phyloP scores from a whole-genome alignment of 2,329 filamentous ascomycete genomes.

The Trichoderma atrobrunneum region DNA sequence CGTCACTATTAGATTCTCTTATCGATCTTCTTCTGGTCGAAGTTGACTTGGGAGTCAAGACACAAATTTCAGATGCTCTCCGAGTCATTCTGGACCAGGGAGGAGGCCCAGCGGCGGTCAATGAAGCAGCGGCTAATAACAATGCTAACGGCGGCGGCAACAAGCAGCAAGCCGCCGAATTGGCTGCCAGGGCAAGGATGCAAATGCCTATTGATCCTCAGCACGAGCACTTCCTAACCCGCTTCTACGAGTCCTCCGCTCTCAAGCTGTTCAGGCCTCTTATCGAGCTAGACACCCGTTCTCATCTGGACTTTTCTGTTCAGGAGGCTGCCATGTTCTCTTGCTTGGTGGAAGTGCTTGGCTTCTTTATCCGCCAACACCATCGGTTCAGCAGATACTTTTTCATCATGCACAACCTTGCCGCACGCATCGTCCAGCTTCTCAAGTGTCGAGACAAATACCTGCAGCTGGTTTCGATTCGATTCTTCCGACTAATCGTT shows the following conservation, averaged over 20 bases:
- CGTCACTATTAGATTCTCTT: slow-evolving; percentile 83
- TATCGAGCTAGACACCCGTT: slow-evolving; percentile 69
- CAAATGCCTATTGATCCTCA: slow-evolving; percentile 61
- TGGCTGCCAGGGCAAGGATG: slow-evolving; percentile 59
- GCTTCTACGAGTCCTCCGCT: slow-evolving; percentile 87
- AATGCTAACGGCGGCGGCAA: slow-evolving; percentile 38
- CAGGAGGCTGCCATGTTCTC: slow-evolving; percentile 87
- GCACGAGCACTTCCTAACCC: slow-evolving; percentile 79
- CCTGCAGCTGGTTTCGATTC: slow-evolving; percentile 83
- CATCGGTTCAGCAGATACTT: slow-evolving; percentile 84
- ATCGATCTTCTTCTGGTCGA: slow-evolving; percentile 91
- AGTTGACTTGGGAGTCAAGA: slow-evolving; percentile 89
- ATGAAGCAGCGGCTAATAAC: slow-evolving; percentile 58
- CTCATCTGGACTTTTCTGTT: slow-evolving; percentile 69
- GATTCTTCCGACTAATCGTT: slow-evolving; percentile 87
- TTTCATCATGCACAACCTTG: slow-evolving; percentile 74
- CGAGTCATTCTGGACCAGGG: slow-evolving; percentile 85
- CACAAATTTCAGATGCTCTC: slow-evolving; percentile 90
- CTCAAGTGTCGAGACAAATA: slow-evolving; percentile 85
- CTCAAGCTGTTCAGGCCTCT: slow-evolving; percentile 83
- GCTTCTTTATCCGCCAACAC: slow-evolving; percentile 91
- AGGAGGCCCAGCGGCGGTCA: slow-evolving; percentile 43
- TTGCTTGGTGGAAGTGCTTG: slow-evolving; percentile 88
- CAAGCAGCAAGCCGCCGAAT: slow-evolving; percentile 47
- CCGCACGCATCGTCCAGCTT: slow-evolving; percentile 76